Evolutionary conservation across 306 rosid genomes (phyloP).

Genomic region (Citrullus colocynthis): DNA sequence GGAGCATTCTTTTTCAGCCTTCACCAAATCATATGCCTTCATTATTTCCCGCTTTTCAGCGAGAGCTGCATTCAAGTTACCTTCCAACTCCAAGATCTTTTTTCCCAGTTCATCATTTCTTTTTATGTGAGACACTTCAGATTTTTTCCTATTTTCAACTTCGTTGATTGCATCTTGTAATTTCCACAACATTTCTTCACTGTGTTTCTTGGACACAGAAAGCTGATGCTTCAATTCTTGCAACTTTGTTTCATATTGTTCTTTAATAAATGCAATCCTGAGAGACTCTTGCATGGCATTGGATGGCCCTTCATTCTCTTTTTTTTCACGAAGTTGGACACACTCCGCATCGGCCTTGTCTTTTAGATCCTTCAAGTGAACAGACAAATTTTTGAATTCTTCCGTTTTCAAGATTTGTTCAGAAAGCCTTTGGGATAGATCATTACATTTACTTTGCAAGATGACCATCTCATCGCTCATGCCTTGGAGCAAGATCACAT

Average conservation of each 20-base stretch:
- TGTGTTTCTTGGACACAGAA: constrained; percentile 67
- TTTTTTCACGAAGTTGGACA: constrained; percentile 47
- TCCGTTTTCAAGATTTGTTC: constrained; percentile 82
- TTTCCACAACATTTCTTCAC: constrained; percentile 88
- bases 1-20: constrained; percentile 96
- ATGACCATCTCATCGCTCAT: constrained; percentile 34
- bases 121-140: constrained; percentile 63
- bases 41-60: constrained; percentile 77
- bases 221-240: constrained; percentile 82
- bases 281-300: constrained; percentile 71
- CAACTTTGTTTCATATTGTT: constrained; percentile 86
- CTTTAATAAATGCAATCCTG: constrained; percentile 95
- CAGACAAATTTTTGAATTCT: constrained; percentile 85
- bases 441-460: constrained; percentile 49
- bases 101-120: constrained; percentile 66
- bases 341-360: constrained; percentile 81
- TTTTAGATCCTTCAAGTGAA: constrained; percentile 86
- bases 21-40: constrained; percentile 65
- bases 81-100: constrained; percentile 82
- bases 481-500: constrained; percentile 39
- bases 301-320: constrained; percentile 63
- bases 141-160: constrained; percentile 55
- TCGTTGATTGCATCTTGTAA: constrained; percentile 80
- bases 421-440: constrained; percentile 58
- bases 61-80: constrained; percentile 53